Percentiles rank a stretch among this genome's conserved stretches.
Evolutionary conservation across 2,329 filamentous ascomycete species (phyloP).

Genomic region (Curvularia sp.): DNA sequence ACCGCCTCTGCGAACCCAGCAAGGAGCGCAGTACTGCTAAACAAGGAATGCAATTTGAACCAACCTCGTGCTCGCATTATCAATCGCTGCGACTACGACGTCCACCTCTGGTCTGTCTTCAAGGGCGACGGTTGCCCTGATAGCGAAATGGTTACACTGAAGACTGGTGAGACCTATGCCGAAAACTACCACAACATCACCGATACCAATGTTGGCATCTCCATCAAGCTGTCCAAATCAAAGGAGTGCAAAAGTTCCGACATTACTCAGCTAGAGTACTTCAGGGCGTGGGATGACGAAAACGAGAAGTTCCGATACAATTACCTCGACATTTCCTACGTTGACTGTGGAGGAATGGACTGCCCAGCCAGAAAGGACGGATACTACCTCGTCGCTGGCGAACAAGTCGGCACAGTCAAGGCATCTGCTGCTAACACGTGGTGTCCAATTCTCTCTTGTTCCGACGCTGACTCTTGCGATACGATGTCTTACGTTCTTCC

Average conservation of each 20-base stretch:
- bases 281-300: constrained; percentile 24
- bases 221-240: constrained; percentile 52
- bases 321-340: constrained; percentile 51
- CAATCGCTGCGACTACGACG: constrained; percentile 50
- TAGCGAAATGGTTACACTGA: constrained; percentile 34
- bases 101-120: constrained; percentile 51
- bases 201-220: constrained; percentile 40
- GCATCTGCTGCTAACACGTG: constrained; percentile 36
- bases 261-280: constrained; percentile 52
- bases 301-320: constrained; percentile 28
- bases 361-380: constrained; percentile 48
- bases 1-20: constrained; percentile 30
- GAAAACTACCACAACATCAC: constrained; percentile 40
- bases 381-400: constrained; percentile 43
- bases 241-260: constrained; percentile 38
- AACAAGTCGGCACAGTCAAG: constrained; percentile 24
- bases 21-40: constrained; percentile 28
- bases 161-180: constrained; percentile 40
- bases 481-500: constrained; percentile 43
- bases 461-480: constrained; percentile 31
- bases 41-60: constrained; percentile 22
- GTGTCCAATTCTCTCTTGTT: constrained; percentile 44
- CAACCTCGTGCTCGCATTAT: constrained; percentile 39
- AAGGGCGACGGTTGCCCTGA: constrained; percentile 38
- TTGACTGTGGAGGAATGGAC: constrained; percentile 40